phyloP scores from a whole-genome alignment of 345 rosid genomes.

The Pelargonium nanum region DNA sequence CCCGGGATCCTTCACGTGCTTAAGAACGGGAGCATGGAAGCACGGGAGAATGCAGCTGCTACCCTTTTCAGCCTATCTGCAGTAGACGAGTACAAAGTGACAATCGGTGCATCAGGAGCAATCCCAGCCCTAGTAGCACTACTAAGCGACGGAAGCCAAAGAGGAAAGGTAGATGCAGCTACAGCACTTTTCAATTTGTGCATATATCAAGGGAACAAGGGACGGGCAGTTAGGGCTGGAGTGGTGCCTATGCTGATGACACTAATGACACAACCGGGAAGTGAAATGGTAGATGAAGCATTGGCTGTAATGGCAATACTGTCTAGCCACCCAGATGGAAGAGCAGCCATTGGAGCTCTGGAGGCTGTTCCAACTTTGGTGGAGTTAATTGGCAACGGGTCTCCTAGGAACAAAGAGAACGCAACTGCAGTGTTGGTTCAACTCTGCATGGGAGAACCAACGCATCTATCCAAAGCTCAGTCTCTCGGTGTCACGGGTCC shows the following conservation, averaged over 20 bases:
- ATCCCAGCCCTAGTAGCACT: constrained; percentile 77
- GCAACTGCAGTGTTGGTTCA: constrained; percentile 82
- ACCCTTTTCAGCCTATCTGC: constrained; percentile 97
- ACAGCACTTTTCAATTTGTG: constrained; percentile 95
- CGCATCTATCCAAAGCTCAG: constrained; percentile 56
- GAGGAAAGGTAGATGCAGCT: constrained; percentile 98
- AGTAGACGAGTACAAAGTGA: constrained; percentile 83
- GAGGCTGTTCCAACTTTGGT: constrained; percentile 63
- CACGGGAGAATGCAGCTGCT: constrained; percentile 97
- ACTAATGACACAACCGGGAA: constrained; percentile 63
- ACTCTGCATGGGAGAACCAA: constrained; percentile 69
- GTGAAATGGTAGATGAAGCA: constrained; percentile 74
- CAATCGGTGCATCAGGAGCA: constrained; percentile 75
- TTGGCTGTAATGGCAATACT: constrained; percentile 68
- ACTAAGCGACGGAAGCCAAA: constrained; percentile 78
- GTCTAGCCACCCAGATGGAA: constrained; percentile 69
- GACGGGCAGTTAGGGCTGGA: constrained; percentile 90
- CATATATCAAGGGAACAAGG: constrained; percentile 96
- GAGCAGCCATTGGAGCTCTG: constrained; percentile 55
- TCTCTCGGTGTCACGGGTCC: constrained; percentile 70
- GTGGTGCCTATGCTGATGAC: constrained; percentile 51
- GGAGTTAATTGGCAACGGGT: constrained; percentile 54
- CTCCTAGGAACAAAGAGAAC: constrained; percentile 68
- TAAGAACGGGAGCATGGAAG: constrained; percentile 96
- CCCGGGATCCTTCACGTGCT: constrained; percentile 90